Evolutionary conservation across 179 eudicot species (phyloP), one percentile per base, ranked within the genome.

Genomic region (Sideroxylon spinosum): DNA sequence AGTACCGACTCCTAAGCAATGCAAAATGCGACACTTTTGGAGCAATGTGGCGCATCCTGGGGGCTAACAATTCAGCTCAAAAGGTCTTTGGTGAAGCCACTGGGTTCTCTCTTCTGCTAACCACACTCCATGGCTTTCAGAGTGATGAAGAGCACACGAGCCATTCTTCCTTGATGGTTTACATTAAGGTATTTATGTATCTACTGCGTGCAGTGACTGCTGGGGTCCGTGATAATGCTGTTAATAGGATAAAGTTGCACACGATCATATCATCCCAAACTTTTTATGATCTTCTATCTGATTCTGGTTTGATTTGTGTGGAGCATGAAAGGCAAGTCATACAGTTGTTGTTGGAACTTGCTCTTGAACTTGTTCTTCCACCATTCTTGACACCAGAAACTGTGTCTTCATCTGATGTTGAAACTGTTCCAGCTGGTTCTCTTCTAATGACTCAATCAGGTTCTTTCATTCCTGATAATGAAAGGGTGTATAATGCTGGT

Each of bases 31-130:
- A 97, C 80, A 91, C 89, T 55, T 89, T 94, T 87, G 99, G 97
- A 64, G 91, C 98, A 78, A 65, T 97, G 77, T 97, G 99, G 98
- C 99, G 98, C 75, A 89, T 97, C 69, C 85, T 97, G 80, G 95
- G 95, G 74, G 91, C 79, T 32, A 94, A 91, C 80, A 83, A 68
- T 81, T 87, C 97, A 64, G 97, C 97, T 78, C 97, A 94, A 85
- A 88, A 92, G 87, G 92, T 92, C 78, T 97, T 94, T 84, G 99
- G 99, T 81, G 99, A 97, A 86, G 93, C 99, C 81, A 91, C 98
- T 76, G 99, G 99, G 69, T 97, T 97, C 81, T 94, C 97, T 73
- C 95, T 97, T 83, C 75, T 97, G 74, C 79, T 90, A 66, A 97
- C 99, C 71, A 94, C 95, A 11, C 91, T 97, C 69, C 94, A 94